Conservation (phyloP, 768 basidiomycete genomes). For the Pleurotus djamor region DNA sequence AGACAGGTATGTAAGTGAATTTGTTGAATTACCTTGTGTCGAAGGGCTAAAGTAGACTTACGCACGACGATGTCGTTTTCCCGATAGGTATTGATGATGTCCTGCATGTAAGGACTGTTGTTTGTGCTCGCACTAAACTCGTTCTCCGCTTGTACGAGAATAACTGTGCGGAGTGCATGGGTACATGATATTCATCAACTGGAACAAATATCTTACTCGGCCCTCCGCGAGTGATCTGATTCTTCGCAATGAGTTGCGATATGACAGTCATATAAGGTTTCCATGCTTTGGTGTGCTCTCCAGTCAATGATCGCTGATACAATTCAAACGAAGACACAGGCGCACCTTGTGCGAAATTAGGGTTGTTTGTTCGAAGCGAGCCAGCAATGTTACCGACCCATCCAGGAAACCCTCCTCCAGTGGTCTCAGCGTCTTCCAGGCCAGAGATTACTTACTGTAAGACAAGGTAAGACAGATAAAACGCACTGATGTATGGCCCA, state of each 20-base stretch:
- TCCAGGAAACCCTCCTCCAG: conserved; percentile 57
- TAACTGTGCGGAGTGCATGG: conserved; percentile 27
- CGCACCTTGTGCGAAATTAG: conserved; percentile 41
- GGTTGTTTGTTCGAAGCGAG: conserved; percentile 45
- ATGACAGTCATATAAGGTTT: conserved; percentile 51
- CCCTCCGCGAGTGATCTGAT: conserved; percentile 60
- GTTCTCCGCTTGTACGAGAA: conserved; percentile 53
- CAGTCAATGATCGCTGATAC: background rate
- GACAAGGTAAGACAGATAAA: background rate
- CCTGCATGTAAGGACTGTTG: conserved; percentile 49
- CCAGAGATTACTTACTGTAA: background rate
- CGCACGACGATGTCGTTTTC: conserved; percentile 46
- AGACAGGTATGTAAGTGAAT: background rate
- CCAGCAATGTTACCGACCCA: conserved; percentile 57
- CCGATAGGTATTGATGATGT: conserved; percentile 40
- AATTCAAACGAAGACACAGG: background rate
- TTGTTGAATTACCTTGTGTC: too few species aligned
- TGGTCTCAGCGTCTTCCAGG: conserved; percentile 40
- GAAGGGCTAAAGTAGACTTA: conserved; percentile 19
- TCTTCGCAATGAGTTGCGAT: conserved; percentile 44
- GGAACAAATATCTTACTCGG: conserved; percentile 36
- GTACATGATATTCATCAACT: background rate
- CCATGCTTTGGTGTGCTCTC: conserved; percentile 40
- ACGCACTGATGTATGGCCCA: conserved; percentile 51
- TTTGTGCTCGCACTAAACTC: conserved; percentile 44